A percentile compares a stretch with the other conserved stretches of the same genome.
phyloP scores from a whole-genome alignment of 306 rosid genomes.

The Oemleria cerasiformis region DNA sequence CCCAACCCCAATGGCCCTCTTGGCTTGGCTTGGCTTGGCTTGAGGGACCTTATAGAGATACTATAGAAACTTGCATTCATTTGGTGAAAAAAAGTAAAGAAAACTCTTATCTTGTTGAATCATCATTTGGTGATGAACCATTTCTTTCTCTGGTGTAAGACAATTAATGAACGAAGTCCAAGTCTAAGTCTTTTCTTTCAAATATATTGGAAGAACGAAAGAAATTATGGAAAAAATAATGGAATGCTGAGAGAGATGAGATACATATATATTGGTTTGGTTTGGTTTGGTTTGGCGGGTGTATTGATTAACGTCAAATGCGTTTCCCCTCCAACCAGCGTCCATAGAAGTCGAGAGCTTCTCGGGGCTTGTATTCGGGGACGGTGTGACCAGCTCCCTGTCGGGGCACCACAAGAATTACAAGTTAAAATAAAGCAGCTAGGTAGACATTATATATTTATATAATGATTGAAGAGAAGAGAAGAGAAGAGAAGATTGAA shows the following conservation, averaged over 20 bases:
- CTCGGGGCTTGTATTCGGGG: constrained; percentile 68
- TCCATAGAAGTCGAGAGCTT: constrained; percentile 61
- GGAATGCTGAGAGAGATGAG: neutral
- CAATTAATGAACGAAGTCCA: too few species aligned
- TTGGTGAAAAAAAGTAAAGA: too few species aligned
- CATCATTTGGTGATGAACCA: too few species aligned
- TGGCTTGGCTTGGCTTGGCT: too few species aligned
- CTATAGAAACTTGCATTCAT: too few species aligned
- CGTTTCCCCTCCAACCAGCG: constrained; percentile 56
- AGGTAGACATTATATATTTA: neutral
- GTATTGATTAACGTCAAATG: constrained; percentile 6
- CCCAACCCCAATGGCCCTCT: too few species aligned
- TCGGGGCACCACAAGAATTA: neutral
- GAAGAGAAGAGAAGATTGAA: neutral
- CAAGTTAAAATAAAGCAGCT: neutral
- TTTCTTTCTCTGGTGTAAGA: too few species aligned
- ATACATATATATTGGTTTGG: neutral
- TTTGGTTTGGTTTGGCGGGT: neutral
- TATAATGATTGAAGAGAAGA: neutral
- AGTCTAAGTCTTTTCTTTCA: too few species aligned
- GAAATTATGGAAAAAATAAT: too few species aligned
- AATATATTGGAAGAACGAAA: too few species aligned
- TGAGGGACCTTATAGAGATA: too few species aligned
- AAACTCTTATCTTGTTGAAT: too few species aligned
- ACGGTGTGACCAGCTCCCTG: constrained; percentile 83